Base-by-base conservation (phyloP, 768 basidiomycete species). In the Boletales sp. region DNA sequence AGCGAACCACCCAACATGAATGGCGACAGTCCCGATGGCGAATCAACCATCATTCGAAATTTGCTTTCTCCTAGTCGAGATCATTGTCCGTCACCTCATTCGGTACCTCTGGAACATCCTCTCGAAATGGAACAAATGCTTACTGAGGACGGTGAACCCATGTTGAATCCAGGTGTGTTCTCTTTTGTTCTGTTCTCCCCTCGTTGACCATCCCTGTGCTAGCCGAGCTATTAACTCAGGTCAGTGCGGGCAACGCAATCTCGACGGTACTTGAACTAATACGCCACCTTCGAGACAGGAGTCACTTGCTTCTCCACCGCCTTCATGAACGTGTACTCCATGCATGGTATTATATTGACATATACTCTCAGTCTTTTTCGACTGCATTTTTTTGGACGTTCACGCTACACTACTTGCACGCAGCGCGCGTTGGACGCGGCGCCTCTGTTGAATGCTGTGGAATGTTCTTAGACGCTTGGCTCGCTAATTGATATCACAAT, bases 221-320 rank as follows among this genome's bases (percentile, higher is more conserved):
- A 59, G 82, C 81, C 48, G 82, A 84, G 55, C 69, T 84, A 47
- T 70, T 84, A 64, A 84, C 83, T 25, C 82, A 84, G 78, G 82
- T 79, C 49, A 61, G 65, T 68, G 37, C 36, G 41, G 41, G 47
- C 46, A 41, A 46, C 51, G 46, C 37, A 53, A 54, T 39, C 30
- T 47, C 41, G 32, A 48, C 45, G 25, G n/a, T 45, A 41, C 48
- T 50, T 47, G 64, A 64, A 62, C 68, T 70, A 55, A 68, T 66
- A 61, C 42, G 58, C 44, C 60, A 51, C 21, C 46, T 49, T 54
- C 46, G 58, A 50, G 48, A 42, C 62, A 83, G 81, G 81, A 83
- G 67, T 82, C 82, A n/a, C 71, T 83, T 33, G 81, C 82, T 47
- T 82, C 82, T n/a, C 81, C 82, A n/a, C 79, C 81, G n/a, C 78